These are phyloP conservation scores for Penicillium dipodomyicola DNA, from an alignment of 495 filamentous ascomycete species.

Conservation along the genomic window DNA sequence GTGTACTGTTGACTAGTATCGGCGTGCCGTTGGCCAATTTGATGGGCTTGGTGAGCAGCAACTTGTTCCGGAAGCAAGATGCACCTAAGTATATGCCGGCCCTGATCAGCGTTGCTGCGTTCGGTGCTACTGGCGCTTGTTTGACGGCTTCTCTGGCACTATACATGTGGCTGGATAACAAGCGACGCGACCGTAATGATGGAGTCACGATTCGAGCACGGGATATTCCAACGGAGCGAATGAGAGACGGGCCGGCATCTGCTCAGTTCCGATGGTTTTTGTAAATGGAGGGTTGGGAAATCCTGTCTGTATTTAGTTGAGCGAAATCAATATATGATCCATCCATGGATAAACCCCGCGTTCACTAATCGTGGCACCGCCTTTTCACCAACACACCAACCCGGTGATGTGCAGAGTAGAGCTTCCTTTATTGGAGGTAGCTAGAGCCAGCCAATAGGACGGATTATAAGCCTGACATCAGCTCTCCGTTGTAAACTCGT, in stretches of 20 bases:
- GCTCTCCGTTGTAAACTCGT: no score
- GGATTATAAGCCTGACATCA: no score
- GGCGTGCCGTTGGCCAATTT: constrained; percentile 75
- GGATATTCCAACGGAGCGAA: constrained; percentile 65
- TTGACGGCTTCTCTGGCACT: constrained; percentile 57
- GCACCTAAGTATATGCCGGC: constrained; percentile 74
- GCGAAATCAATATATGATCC: neutral
- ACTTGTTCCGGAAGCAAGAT: constrained; percentile 71
- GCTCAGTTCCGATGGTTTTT: constrained; percentile 72
- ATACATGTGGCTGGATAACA: constrained; percentile 73
- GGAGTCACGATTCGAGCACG: constrained; percentile 59
- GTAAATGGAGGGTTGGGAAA: constrained; percentile 15
- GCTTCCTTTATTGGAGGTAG: no score
- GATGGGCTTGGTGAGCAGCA: constrained; percentile 74
- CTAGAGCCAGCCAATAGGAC: no score
- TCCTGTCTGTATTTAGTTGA: neutral
- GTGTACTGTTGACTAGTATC: constrained; percentile 67
- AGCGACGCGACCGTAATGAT: constrained; percentile 56
- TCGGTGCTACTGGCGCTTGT: constrained; percentile 62
- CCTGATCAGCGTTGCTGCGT: constrained; percentile 68
- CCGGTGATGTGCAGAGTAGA: no score
- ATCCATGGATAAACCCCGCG: neutral
- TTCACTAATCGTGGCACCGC: no score
- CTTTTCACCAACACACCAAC: no score
- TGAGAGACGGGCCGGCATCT: constrained; percentile 64